A percentile compares a stretch with the other conserved stretches of the same genome.
Evolutionary conservation across 2,329 filamentous ascomycete genomes (phyloP).

Genomic region (Byssochlamys sp.): DNA sequence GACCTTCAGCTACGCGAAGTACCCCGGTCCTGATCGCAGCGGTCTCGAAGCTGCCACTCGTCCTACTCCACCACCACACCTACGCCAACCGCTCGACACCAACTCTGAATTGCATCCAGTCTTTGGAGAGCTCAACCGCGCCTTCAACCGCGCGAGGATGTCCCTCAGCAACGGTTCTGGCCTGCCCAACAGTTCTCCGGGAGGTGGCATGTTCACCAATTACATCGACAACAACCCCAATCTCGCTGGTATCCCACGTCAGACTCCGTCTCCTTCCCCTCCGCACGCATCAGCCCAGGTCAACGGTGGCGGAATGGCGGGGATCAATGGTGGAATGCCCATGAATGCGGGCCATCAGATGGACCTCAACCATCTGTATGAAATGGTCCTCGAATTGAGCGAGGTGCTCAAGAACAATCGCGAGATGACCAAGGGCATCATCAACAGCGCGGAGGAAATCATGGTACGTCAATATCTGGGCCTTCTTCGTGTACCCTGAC

Average conservation of each 20-base stretch:
- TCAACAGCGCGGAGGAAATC: constrained; percentile 41
- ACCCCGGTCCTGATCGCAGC: not conserved
- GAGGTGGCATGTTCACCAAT: constrained; percentile 21
- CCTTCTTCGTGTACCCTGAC: not conserved
- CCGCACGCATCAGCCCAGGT: constrained; percentile 22
- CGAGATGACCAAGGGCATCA: constrained; percentile 41
- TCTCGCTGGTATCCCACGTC: constrained; percentile 24
- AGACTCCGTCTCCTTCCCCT: constrained; percentile 24
- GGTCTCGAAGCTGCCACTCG: not conserved
- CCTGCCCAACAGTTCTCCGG: constrained; percentile 17
- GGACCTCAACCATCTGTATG: constrained; percentile 42
- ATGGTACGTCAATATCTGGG: constrained; percentile 26
- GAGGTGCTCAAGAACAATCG: constrained; percentile 41
- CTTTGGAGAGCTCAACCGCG: constrained; percentile 26
- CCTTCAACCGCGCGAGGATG: constrained; percentile 25
- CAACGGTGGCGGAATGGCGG: constrained; percentile 27
- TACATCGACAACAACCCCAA: constrained; percentile 26
- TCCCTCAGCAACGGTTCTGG: constrained; percentile 26
- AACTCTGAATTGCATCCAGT: constrained; percentile 18
- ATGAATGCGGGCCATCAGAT: constrained; percentile 44
- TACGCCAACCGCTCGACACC: not conserved
- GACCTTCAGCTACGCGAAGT: not conserved
- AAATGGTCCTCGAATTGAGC: constrained; percentile 42
- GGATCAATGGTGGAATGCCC: constrained; percentile 29
- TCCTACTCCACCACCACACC: not conserved